Evolutionary conservation across 1,284 basidiomycete species (phyloP).

Genomic region (Macrocystidia cucumis): DNA sequence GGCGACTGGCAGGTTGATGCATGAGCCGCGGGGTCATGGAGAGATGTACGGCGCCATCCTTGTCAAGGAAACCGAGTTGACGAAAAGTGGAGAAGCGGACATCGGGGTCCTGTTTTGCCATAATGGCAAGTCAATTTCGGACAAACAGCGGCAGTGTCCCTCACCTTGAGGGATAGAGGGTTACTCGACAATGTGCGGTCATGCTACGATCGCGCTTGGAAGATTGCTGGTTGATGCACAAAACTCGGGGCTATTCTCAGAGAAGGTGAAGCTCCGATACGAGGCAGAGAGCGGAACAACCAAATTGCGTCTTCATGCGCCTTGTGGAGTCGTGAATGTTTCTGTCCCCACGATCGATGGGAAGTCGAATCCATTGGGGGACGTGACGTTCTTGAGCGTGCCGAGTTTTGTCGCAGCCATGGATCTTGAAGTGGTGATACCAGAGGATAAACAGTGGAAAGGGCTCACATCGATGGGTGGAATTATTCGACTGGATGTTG

Average conservation of each 20-base stretch:
- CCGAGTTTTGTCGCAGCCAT: constrained; percentile 24
- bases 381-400: constrained; percentile 28
- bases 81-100: constrained; percentile 26
- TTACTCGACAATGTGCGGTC: constrained; percentile 40
- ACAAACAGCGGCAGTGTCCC: neutral
- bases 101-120: constrained; percentile 39
- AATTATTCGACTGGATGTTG: constrained; percentile 24
- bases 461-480: constrained; percentile 10
- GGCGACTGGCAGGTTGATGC: constrained; percentile 27
- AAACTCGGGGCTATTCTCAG: constrained; percentile 10
- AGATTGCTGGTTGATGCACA: constrained; percentile 32
- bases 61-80: constrained; percentile 28
- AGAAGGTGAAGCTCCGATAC: constrained; percentile 3
- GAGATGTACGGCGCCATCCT: constrained; percentile 42
- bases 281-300: constrained; percentile 15
- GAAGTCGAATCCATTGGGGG: constrained; percentile 19
- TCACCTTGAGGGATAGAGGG: constrained; percentile 22
- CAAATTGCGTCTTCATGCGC: constrained; percentile 26
- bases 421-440: constrained; percentile 20
- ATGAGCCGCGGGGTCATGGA: constrained; percentile 33
- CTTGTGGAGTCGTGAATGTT: constrained; percentile 29
- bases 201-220: constrained; percentile 37
- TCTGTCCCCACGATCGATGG: constrained; percentile 18
- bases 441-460: constrained; percentile 19
- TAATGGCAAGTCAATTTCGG: constrained; percentile 21